These are phyloP conservation scores for Fusarium vanettenii DNA, from an alignment of 2,329 filamentous ascomycete genomes.

Conservation along the genomic window DNA sequence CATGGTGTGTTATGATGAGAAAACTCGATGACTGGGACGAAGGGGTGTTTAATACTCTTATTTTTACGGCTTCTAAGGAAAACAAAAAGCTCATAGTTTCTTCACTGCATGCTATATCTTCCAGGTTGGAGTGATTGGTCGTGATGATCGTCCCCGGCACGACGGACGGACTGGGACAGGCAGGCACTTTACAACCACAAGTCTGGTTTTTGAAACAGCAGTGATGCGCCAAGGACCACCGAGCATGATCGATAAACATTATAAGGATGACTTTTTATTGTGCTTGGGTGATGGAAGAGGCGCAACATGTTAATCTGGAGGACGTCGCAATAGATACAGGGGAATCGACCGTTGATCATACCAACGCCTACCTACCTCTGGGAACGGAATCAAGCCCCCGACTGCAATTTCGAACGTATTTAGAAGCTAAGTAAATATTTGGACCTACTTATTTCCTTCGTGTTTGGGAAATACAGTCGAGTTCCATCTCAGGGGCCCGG, in stretches of 20 bases:
- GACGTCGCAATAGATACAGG: not conserved
- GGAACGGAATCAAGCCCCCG: not conserved
- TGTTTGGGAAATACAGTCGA: not conserved
- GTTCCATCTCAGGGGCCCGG: not conserved
- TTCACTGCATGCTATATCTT: not conserved
- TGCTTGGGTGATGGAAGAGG: not conserved
- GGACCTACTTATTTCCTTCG: not conserved
- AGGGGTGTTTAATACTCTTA: slow-evolving; percentile 8
- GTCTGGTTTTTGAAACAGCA: not conserved
- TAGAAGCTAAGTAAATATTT: not conserved
- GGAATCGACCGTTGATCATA: not conserved
- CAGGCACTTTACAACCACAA: not conserved
- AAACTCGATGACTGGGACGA: slow-evolving; percentile 4
- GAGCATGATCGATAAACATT: not conserved
- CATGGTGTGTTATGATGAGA: not conserved
- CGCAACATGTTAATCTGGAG: not conserved
- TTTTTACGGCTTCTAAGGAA: not conserved
- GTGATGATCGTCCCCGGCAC: not conserved
- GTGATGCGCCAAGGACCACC: not conserved
- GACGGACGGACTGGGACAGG: not conserved
- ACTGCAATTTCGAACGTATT: not conserved
- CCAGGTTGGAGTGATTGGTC: not conserved
- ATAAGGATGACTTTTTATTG: not conserved
- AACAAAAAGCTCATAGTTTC: not conserved
- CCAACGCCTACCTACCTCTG: not conserved